A percentile compares a stretch with the other conserved stretches of the same genome.
phyloP scores from a whole-genome alignment of 2,329 filamentous ascomycete species.

The Diaporthe ampelina region DNA sequence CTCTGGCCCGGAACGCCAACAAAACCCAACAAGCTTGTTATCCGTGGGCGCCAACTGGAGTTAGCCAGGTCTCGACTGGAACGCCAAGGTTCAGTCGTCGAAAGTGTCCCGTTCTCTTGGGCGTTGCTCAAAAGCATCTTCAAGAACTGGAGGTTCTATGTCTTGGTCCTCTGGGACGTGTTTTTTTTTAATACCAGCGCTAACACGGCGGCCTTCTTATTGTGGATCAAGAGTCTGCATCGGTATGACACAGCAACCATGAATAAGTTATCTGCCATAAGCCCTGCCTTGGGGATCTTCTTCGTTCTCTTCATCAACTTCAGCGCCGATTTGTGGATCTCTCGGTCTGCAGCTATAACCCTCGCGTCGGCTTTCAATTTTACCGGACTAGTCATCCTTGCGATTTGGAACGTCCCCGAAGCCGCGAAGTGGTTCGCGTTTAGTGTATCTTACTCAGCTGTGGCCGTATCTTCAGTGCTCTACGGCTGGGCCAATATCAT shows the following conservation, averaged over 20 bases:
- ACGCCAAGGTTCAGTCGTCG: slow-evolving; percentile 39
- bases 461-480: slow-evolving; percentile 67
- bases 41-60: slow-evolving; percentile 49
- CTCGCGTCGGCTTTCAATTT: slow-evolving; percentile 64
- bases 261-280: slow-evolving; percentile 66
- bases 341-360: slow-evolving; percentile 68
- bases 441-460: slow-evolving; percentile 61
- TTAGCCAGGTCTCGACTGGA: slow-evolving; percentile 51
- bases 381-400: slow-evolving; percentile 65
- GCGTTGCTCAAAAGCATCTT: slow-evolving; percentile 52
- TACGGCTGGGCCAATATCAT: slow-evolving; percentile 70
- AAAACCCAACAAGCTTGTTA: slow-evolving; percentile 51
- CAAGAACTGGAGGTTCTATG: slow-evolving; percentile 63
- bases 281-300: slow-evolving; percentile 69
- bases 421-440: slow-evolving; percentile 69
- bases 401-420: slow-evolving; percentile 71
- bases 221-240: slow-evolving; percentile 71
- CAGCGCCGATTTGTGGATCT: slow-evolving; percentile 65
- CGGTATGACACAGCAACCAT: slow-evolving; percentile 61
- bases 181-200: slow-evolving; percentile 68
- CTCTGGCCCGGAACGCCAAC: slow-evolving; percentile 55
- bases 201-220: slow-evolving; percentile 62
- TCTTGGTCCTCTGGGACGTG: slow-evolving; percentile 63
- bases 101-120: slow-evolving; percentile 46
- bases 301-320: slow-evolving; percentile 69